A percentile compares a stretch with the other conserved stretches of the same genome.
Conservation (phyloP, 2,329 filamentous ascomycete genomes). For the Beauveria scarabaeidicola region DNA sequence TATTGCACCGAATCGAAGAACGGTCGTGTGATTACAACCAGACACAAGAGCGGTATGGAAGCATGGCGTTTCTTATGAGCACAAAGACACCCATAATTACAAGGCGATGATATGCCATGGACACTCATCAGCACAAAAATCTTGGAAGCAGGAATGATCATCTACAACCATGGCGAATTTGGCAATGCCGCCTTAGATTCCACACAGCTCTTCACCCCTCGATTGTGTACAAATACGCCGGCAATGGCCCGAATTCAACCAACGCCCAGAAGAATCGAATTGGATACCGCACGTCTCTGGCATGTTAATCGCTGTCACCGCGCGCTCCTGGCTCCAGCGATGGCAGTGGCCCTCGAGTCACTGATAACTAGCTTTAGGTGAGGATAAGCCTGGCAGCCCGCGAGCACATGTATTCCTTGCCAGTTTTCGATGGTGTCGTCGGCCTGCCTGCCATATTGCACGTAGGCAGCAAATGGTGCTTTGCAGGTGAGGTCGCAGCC, state of each 20-base stretch:
- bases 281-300: conserved; percentile 2
- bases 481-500: conserved; percentile 5
- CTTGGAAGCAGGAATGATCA: background rate
- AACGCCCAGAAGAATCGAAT: background rate
- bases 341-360: conserved; percentile 1
- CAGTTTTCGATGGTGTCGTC: background rate
- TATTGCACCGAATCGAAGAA: background rate
- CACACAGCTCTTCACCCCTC: background rate
- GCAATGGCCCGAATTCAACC: conserved; percentile 1
- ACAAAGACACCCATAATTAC: background rate
- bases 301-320: conserved; percentile 2
- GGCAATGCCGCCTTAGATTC: background rate
- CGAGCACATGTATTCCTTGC: background rate
- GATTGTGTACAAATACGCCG: background rate
- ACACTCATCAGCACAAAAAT: no score
- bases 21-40: background rate
- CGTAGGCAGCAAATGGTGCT: background rate
- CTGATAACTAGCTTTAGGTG: background rate
- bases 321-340: background rate
- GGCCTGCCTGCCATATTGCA: background rate
- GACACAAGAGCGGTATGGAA: no score
- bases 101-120: background rate
- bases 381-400: background rate
- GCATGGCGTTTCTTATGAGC: background rate
- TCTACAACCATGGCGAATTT: background rate